Base-by-base conservation (phyloP, 306 rosid species). In the Pyrus betulifolia region DNA sequence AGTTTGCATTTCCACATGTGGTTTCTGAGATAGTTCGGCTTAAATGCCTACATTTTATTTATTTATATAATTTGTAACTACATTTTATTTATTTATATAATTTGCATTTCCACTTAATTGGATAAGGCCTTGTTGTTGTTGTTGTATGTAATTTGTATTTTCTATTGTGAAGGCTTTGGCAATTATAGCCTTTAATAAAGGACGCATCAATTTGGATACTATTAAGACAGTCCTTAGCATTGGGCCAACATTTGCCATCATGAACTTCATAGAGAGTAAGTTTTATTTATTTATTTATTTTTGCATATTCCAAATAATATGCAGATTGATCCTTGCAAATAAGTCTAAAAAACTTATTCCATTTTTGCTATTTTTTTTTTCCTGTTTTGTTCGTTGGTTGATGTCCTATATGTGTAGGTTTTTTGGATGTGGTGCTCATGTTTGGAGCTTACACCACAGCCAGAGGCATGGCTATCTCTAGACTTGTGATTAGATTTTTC, bases 391-490 rank as follows among this genome's bases (percentile, higher is more conserved):
- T 84, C n/a, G 52, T 52, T 4, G 44, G 69, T 11, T 79, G 11
- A 4, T 69, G 45, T 85, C 77, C 66, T 82, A 60, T 73, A 60
- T 17, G 58, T 35, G 72, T 83, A 95, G 98, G 87, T 78, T 84
- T 74, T 84, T 84, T 95, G 71, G 98, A 95, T 78, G 96, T 95
- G 75, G 74, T 92, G 81, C 97, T 95, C 82, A 95, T 91, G 83
- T 95, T 86, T 87, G 98, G 98, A 80, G 97, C 98, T 23, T 92
- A 95, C 89, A 80, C 82, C 30, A 84, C 93, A 59, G 97, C 98
- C 78, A 88, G 98, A 87, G 98, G 93, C 80, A 92, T 95, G 98
- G 98, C 98, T 76, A 87, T 95, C 82, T 95, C 98, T 76, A 92
- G 97, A 85, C 75, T 92, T 72, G 93, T 92, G 64, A 95, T 95